Base-by-base conservation (phyloP, 1,284 basidiomycete species). In the Trametes versicolor region DNA sequence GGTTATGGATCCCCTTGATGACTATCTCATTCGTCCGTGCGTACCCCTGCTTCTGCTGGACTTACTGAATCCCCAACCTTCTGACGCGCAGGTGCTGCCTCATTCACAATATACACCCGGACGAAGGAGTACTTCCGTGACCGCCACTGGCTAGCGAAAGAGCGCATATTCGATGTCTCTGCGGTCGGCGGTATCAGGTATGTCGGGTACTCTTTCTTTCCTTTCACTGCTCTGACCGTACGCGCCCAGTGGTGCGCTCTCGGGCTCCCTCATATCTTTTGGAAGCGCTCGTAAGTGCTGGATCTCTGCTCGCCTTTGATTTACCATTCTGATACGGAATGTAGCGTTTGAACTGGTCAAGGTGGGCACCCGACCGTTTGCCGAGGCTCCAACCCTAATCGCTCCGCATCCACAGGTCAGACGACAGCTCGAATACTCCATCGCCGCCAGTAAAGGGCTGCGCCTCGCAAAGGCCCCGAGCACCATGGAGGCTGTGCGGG, bases 1-100 rank as follows among this genome's bases (percentile, higher is more conserved):
- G 95, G 63, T 76, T 94, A 60, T 94, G 94, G 85, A 95, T 99
- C 72, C 97, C 97, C 36, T 86, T 99, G 60, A 87, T 97, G 79
- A 98, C 97, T 8, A 99, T 99, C 73, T 97, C 96, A 7, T 96
- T 97, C 75, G 97, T 99, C 74, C 93, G 97, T 85, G 81, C 85
- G 83, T 93, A 76, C 51, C 66, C 64, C 29, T 7, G 49, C 55
- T 49, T 53, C 54, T 32, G n/a, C 29, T 48, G 48, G 25, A 19
- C 52, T 23, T 2, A n/a, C 10, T 15, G 13, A 36, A n/a, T 17
- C 43, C 48, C 37, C 52, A 41, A 58, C 53, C 21, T 37, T 50
- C 47, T 5, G 5, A n/a, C 29, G 23, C 36, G 48, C 17, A 92
- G 91, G 93, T 67, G 92, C 93, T 50, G 90, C 92, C 41, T 97